Percentiles rank a stretch among this genome's conserved stretches.
These are phyloP conservation scores for Gossypium rotundifolium DNA, from an alignment of 345 rosid species.

Conservation along the genomic window DNA sequence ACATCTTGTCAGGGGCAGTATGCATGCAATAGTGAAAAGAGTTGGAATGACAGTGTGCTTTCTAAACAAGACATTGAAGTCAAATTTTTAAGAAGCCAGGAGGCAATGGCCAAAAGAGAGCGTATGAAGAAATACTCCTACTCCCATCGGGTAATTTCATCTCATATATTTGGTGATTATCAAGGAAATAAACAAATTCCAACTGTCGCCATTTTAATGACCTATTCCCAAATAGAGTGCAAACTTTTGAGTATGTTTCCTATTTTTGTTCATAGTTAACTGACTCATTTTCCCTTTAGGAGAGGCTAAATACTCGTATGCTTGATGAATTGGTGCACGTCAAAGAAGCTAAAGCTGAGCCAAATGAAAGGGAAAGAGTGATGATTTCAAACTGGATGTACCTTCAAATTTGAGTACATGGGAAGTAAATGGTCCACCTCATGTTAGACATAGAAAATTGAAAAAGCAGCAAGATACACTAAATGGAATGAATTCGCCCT, in stretches of 20 bases:
- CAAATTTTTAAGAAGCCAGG: slow-evolving; percentile 51
- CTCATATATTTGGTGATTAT: not conserved
- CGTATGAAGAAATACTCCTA: slow-evolving; percentile 73
- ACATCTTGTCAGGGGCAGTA: slow-evolving; percentile 18
- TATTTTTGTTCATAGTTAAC: not conserved
- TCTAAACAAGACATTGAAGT: slow-evolving; percentile 58
- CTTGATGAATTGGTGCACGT: slow-evolving; percentile 32
- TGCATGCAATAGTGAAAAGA: slow-evolving; percentile 32
- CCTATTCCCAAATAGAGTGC: not conserved
- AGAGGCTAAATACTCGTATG: slow-evolving; percentile 42
- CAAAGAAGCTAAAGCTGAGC: slow-evolving; percentile 38
- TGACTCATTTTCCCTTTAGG: slow-evolving; percentile 34
- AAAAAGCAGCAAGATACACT: slow-evolving; percentile 34
- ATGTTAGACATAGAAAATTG: slow-evolving; percentile 22
- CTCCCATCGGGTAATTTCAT: slow-evolving; percentile 54
- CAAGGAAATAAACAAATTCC: not conserved
- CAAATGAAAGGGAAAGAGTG: slow-evolving; percentile 18
- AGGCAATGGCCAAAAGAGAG: slow-evolving; percentile 54
- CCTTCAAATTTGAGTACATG: slow-evolving; percentile 20
- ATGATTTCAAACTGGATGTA: slow-evolving; percentile 18
- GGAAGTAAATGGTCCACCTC: slow-evolving; percentile 23
- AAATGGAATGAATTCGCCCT: slow-evolving; percentile 43
- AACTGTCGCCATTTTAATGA: not conserved
- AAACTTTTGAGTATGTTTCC: slow-evolving; percentile 1
- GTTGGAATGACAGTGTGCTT: slow-evolving; percentile 57